Base-by-base conservation (phyloP, 2,329 filamentous ascomycete species). In the Eutypella sp. region DNA sequence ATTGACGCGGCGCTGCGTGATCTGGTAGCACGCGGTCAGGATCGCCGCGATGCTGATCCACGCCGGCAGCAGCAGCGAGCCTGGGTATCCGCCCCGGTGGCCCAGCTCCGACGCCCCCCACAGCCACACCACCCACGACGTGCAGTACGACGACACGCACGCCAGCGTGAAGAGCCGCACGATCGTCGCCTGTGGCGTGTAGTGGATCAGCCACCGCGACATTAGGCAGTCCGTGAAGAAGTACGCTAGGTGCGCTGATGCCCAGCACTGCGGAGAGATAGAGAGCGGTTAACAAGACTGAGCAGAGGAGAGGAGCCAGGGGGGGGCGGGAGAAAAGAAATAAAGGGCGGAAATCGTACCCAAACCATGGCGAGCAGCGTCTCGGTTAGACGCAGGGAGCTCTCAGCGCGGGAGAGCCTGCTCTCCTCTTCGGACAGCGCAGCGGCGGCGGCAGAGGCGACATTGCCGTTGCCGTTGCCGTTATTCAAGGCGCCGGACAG, bases 161-260 rank as follows among this genome's bases (percentile, higher is more conserved):
- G 84, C 87, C 50, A 86, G 85, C 48, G 85, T 85, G 42, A 89
- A 73, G 38, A 93, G 82, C 41, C 88, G 87, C 47, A 93, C 83
- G 50, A 91, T 80, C 40, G 89, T 89, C 41, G 87, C 88, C 64
- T 82, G 79, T 2, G 88, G 87, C 13, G 87, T 89, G 68, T 92
- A 93, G 65, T 90, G 85, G 56, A 92, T 76, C 57, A 93, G 83
- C 88, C 87, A 91, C 67, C 87, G 75, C 50, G 85, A 89, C 86
- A 91, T 90, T 58, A 91, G 78, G 66, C 86, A 89, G 67, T 91
- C 87, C 47, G 85, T 87, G 63, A 91, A 91, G 70, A 89, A 87
- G 66, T 89, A 91, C 42, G 85, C 86, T 49, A 90, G 76, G 65
- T 89, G 89, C 44, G 84, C 87, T 18, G 85, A 87, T 47, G 85